phyloP scores from a whole-genome alignment of 192 early-diverging fungal genomes.

The Chytriomyces sp. region DNA sequence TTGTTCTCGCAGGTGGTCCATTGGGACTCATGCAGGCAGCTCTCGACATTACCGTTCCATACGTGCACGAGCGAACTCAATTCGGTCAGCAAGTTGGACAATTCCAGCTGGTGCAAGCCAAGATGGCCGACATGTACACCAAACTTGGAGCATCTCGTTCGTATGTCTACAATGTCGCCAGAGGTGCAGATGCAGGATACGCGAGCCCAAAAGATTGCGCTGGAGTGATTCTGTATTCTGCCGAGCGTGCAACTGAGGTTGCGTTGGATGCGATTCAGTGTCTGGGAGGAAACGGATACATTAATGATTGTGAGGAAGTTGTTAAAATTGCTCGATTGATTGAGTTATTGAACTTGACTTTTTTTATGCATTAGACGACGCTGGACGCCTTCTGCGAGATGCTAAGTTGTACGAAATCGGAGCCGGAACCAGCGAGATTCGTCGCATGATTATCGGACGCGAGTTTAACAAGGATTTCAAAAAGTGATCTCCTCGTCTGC shows the following conservation, averaged over 20 bases:
- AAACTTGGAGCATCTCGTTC: conserved; percentile 88
- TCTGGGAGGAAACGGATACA: conserved; percentile 94
- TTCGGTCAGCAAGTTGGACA: conserved; percentile 84
- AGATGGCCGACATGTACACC: conserved; percentile 97
- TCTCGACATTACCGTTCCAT: conserved; percentile 81
- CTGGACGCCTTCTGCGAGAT: conserved; percentile 87
- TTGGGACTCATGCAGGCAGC: conserved; percentile 90
- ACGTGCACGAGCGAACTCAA: conserved; percentile 86
- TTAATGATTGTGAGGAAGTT: conserved; percentile 72
- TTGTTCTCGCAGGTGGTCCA: conserved; percentile 89
- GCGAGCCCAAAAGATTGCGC: conserved; percentile 76
- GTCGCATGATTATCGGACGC: conserved; percentile 85
- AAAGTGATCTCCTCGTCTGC: not conserved
- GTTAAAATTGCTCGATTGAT: conserved; percentile 1
- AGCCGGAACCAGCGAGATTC: conserved; percentile 93
- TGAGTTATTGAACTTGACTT: not conserved
- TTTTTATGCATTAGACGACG: conserved; percentile 38
- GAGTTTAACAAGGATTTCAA: conserved; percentile 64
- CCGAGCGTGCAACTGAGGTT: conserved; percentile 91
- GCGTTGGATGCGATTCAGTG: conserved; percentile 94
- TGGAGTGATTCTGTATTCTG: conserved; percentile 89
- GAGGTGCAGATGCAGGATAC: conserved; percentile 82
- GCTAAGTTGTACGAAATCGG: conserved; percentile 97
- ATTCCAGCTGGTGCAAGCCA: conserved; percentile 91
- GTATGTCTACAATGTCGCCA: conserved; percentile 88